Base-by-base conservation (phyloP, 495 filamentous ascomycete genomes). In the Pseudevernia furfuracea region DNA sequence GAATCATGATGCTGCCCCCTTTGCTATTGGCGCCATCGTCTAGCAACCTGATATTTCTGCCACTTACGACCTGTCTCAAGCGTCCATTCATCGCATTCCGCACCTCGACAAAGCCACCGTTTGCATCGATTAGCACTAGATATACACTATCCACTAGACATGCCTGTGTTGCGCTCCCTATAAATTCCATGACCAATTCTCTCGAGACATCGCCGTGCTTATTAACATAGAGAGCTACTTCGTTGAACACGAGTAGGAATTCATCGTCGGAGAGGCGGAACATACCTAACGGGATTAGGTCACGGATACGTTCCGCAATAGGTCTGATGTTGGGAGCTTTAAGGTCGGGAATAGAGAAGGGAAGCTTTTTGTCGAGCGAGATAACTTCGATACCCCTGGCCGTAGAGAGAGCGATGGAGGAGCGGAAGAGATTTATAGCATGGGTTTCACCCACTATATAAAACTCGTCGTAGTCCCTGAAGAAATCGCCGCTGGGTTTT, bases 381-480 rank as follows among this genome's bases (percentile, higher is more conserved):
- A 98, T 83, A 48, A 97, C 89, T 74, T 98, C 94, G 69, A 98
- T 91, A n/a, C 94, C 93, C 62, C 88, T 88, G 30, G 88, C 83
- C 7, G 94, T 97, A 25, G 90, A 86, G 46, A 98, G 89, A 30
- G 94, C 90, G 36, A 98, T 88, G 60, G 89, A 91, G 1, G 85
- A 87, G 74, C 96, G 90, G 83, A 97, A 97, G 57, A 98, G 84
- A 77, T 96, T 96, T 70, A 98, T 90, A 32, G 89, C 87, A 74
- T 88, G 96, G 72, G 90, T 94, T 72, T 98, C 94, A 21, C 90
- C 86, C 11, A 94, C 93, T 68, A 98, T 92, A 76, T 97, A 98
- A 76, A 98, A 98, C 61, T 96, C 93, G 76, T 96, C 94, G 70
- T 89, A 98, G 70, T 97, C 94, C 65, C 95, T 86, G 86, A 97